Evolutionary conservation across 164 flowering plant genomes (phyloP).

Genomic region (Aristolochia californica): DNA sequence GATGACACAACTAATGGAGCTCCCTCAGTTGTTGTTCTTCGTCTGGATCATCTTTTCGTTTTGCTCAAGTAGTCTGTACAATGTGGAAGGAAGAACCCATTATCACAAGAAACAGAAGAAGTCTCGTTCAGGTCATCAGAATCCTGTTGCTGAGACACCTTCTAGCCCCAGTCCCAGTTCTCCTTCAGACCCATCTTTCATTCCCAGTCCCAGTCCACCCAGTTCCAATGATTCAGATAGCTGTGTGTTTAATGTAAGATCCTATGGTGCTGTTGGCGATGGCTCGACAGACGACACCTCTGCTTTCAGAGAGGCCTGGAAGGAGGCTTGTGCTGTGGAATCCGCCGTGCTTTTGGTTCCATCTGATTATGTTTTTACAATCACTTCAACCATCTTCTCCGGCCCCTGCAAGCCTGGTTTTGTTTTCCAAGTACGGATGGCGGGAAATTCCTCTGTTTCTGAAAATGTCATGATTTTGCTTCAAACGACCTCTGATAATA

Average conservation of each 20-base stretch:
- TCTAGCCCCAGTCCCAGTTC: background rate
- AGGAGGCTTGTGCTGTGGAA: conserved; percentile 73
- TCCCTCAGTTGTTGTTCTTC: conserved; percentile 10
- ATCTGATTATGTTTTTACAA: conserved; percentile 32
- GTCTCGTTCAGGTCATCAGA: conserved; percentile 1
- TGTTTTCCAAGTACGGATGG: conserved; percentile 59
- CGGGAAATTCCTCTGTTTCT: no score
- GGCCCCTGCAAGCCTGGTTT: conserved; percentile 88
- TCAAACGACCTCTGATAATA: background rate
- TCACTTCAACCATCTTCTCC: conserved; percentile 77
- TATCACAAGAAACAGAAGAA: conserved; percentile 32
- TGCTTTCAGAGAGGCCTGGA: conserved; percentile 79
- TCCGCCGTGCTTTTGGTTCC: conserved; percentile 56
- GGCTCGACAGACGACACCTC: conserved; percentile 68
- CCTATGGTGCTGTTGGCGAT: conserved; percentile 82
- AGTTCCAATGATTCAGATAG: conserved; percentile 28
- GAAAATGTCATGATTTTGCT: background rate
- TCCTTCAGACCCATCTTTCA: background rate
- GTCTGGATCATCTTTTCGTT: conserved; percentile 12
- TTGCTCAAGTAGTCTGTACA: conserved; percentile 12
- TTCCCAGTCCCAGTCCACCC: conserved; percentile 18
- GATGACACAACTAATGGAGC: conserved; percentile 20
- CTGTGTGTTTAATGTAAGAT: conserved; percentile 54
- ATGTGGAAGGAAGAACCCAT: conserved; percentile 49
- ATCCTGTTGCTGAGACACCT: conserved; percentile 15